A percentile compares a stretch with the other conserved stretches of the same genome.
phyloP scores from a whole-genome alignment of 352 stramenopile genomes.

The Pythium aristosporum region DNA sequence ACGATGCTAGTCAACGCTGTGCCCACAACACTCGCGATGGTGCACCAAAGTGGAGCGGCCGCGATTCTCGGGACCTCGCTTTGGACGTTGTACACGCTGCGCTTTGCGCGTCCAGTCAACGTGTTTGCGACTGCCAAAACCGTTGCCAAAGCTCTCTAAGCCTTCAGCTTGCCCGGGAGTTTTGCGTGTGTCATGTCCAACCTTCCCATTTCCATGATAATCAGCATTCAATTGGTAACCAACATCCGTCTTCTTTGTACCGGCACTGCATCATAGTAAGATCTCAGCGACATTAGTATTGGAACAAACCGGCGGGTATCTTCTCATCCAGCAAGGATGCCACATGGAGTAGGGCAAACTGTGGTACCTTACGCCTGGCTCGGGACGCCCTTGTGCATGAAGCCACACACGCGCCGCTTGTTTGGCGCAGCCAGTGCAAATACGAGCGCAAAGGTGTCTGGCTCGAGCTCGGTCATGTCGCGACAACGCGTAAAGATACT shows the following conservation, averaged over 20 bases:
- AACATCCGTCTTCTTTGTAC: too few relatives aligned
- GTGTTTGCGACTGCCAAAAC: slow-evolving; percentile 31
- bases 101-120: slow-evolving; percentile 50
- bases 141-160: slow-evolving; percentile 22
- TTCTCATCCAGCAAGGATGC: too few relatives aligned
- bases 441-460: neutral
- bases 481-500: neutral
- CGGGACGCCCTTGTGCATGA: neutral
- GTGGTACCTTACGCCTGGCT: too few relatives aligned
- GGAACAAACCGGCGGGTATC: too few relatives aligned
- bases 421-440: neutral
- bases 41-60: slow-evolving; percentile 82
- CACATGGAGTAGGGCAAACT: too few relatives aligned
- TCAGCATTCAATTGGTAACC: too few relatives aligned
- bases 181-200: too few relatives aligned
- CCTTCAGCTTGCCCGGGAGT: too few relatives aligned
- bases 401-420: slow-evolving; percentile 1
- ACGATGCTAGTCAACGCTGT: slow-evolving; percentile 96
- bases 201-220: too few relatives aligned
- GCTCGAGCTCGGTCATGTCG: neutral
- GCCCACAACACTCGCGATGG: slow-evolving; percentile 90
- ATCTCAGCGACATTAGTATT: too few relatives aligned
- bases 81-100: slow-evolving; percentile 64
- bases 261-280: too few relatives aligned
- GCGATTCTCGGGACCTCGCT: slow-evolving; percentile 61